Evolutionary conservation across 1,284 basidiomycete species (phyloP), one percentile per base, ranked within the genome.

Genomic region (Phellinidium pouzarii): DNA sequence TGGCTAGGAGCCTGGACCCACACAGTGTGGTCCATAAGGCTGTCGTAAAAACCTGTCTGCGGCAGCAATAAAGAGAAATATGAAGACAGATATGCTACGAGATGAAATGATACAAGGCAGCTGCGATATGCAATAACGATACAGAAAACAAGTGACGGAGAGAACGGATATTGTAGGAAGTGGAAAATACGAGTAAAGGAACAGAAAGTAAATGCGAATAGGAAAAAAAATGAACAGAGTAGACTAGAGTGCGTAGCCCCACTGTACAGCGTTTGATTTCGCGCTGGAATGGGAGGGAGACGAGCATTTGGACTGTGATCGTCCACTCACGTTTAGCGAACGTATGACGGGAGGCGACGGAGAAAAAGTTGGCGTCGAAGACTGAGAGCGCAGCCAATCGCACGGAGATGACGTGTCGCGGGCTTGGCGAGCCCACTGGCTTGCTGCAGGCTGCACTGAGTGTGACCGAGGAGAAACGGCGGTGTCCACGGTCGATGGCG

Each of bases 171-270:
- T 3, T 45, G 22, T 14, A n/a, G n/a, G n/a, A n/a, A n/a, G n/a
- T n/a, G n/a, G 17, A 11, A 45, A 29, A 44, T 23, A 27, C 6
- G 26, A 26, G 26, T 26, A n/a, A 11, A 36, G 14, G 17, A 37
- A 36, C 26, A 22, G 2, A 11, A 47, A 12, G 12, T 8, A 8
- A 34, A 31, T 19, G 29, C 19, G 34, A 12, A n/a, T 8, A 36
- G 26, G 26, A 12, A 47, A 47, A 1, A 20, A 14, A 34, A 29
- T 17, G 20, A 17, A 29, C 12, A 14, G 17, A n/a, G 27, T n/a
- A 42, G 3, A 23, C 50, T 51, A 51, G 25, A 51, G 29, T 20
- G 50, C 50, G 17, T 51, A 51, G 1, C 50, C 50, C 50, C 50
- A 51, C 17, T 51, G 31, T 12, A 51, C 50, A 36, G 50, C 34